These are phyloP conservation scores for Martiniozyma asiatica DNA, from an alignment of 1,139 yeast species.

Conservation along the genomic window DNA sequence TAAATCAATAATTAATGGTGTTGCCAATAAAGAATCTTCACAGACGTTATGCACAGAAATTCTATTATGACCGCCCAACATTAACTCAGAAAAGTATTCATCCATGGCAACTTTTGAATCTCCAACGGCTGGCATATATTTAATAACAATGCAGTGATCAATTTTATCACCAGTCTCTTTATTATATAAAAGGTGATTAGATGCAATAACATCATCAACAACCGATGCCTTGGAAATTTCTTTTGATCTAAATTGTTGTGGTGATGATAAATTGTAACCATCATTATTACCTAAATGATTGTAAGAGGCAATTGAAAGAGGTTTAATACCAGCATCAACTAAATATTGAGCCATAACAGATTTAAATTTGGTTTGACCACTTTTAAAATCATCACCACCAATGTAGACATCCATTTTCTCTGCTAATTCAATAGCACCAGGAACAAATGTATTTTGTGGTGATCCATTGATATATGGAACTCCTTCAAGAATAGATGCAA, in stretches of 20 bases:
- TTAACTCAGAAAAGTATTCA: constrained; percentile 90
- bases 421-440: constrained; percentile 86
- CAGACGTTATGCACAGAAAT: constrained; percentile 90
- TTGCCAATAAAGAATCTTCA: constrained; percentile 89
- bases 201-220: constrained; percentile 87
- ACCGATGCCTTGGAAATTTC: constrained; percentile 91
- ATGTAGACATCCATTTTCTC: constrained; percentile 66
- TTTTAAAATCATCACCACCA: constrained; percentile 96
- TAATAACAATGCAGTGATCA: constrained; percentile 93
- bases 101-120: constrained; percentile 98
- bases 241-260: constrained; percentile 87
- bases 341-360: constrained; percentile 91
- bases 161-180: constrained; percentile 67
- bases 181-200: constrained; percentile 78
- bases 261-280: constrained; percentile 85
- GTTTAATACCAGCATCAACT: constrained; percentile 96
- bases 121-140: constrained; percentile 88
- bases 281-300: constrained; percentile 96
- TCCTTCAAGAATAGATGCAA: constrained; percentile 80
- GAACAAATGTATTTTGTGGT: constrained; percentile 95
- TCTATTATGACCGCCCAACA: constrained; percentile 96
- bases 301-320: constrained; percentile 86
- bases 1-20: constrained; percentile 87
- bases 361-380: constrained; percentile 92
- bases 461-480: constrained; percentile 92